Base-by-base conservation (phyloP, 176 grass and related monocot genomes). In the Carex myosuroides region DNA sequence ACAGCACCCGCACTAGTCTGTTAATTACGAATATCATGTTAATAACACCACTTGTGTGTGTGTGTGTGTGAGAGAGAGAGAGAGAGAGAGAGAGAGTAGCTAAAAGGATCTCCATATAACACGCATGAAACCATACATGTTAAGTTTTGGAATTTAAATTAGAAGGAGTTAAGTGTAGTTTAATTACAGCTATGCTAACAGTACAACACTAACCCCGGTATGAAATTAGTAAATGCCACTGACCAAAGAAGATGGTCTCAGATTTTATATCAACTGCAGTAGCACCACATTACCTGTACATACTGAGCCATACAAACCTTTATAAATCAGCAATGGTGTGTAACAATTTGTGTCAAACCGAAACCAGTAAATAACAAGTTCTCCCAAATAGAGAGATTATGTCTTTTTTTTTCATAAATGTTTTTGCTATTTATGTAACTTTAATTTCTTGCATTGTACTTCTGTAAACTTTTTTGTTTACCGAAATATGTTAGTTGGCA, bases 1-100 rank as follows among this genome's bases (percentile, higher is more conserved):
- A 83, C 84, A 61, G 95, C 95, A 78, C 92, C 92, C 63, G 92
- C 92, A 81, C 95, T 93, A 52, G 85, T 89, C 96, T 99, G 85
- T 55, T 83, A 83, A 86, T 46, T 44, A 81, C 32, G 33, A 50
- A 81, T 60, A 81, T 66, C 37, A 22, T 83, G 14, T 65, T 46
- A 82, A 30, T 66, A 22, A 66, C 13, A 22, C 5, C 44, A 18
- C 18, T 41, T n/a, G 66, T 17, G 20, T 13, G 20, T 75, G 42
- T 52, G n/a, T 46, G 57, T 7, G 18, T 1, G 70, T 13, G 42
- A 8, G 70, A 52, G 70, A 53, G 66, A 37, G 33, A 33, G 26
- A 33, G 70, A 48, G 70, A 24, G 41, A 33, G 26, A 33, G 70
- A 48, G 70, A 24, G 41, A 48, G 41, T 72, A 42, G 1, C 4